Percentiles rank a stretch among this genome's conserved stretches.
These are phyloP conservation scores for Saccharomyces hybrid DNA, from an alignment of 1,139 yeast genomes.

Conservation along the genomic window DNA sequence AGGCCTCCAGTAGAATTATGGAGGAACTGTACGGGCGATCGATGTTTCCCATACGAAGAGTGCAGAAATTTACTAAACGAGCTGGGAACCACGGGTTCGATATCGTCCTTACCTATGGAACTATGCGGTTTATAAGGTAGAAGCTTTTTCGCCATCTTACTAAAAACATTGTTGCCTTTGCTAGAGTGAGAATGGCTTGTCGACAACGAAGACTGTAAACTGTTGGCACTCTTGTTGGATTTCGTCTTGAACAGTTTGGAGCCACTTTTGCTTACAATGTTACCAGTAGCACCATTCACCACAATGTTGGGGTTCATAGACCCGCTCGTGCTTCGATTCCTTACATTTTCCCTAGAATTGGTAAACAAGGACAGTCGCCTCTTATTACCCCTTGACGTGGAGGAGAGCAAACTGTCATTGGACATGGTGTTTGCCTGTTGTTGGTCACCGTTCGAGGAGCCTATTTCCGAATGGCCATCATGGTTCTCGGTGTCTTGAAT, in stretches of 20 bases:
- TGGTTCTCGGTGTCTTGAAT: background rate
- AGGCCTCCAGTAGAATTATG: slow-evolving; percentile 16
- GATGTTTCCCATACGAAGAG: slow-evolving; percentile 27
- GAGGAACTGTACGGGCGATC: slow-evolving; percentile 12
- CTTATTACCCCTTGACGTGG: background rate
- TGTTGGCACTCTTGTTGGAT: slow-evolving; percentile 11
- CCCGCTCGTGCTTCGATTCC: slow-evolving; percentile 1
- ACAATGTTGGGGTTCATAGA: background rate
- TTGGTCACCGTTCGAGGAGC: background rate
- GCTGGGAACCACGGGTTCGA: slow-evolving; percentile 21
- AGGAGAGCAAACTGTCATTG: background rate
- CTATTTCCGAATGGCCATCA: background rate
- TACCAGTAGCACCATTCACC: slow-evolving; percentile 1
- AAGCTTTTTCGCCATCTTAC: slow-evolving; percentile 15
- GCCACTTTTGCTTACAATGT: slow-evolving; percentile 2
- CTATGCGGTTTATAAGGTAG: slow-evolving; percentile 19
- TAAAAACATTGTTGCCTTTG: slow-evolving; percentile 4
- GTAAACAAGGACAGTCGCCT: slow-evolving; percentile 3
- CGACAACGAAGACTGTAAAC: slow-evolving; percentile 5
- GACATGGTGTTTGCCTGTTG: background rate
- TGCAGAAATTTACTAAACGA: slow-evolving; percentile 28
- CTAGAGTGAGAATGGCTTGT: background rate
- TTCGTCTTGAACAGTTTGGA: slow-evolving; percentile 1
- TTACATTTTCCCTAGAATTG: slow-evolving; percentile 1
- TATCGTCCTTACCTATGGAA: slow-evolving; percentile 13